phyloP scores from a whole-genome alignment of 805 yeast species.

The Kuraishia piskuri region DNA sequence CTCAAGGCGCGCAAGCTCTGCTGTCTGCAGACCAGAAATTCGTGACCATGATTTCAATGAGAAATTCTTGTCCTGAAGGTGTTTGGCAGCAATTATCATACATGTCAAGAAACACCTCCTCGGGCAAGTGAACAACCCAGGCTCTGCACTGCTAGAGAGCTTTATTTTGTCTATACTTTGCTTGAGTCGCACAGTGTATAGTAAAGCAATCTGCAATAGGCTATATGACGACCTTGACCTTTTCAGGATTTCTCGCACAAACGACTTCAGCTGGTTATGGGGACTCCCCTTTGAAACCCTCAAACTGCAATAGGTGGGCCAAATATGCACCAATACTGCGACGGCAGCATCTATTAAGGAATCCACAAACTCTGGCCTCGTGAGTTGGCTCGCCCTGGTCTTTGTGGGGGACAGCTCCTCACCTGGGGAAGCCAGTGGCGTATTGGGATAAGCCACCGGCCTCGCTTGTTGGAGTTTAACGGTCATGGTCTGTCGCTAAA shows the following conservation, averaged over 20 bases:
- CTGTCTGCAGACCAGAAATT: slow-evolving; percentile 54
- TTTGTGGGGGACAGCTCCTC: not conserved
- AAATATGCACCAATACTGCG: slow-evolving; percentile 2
- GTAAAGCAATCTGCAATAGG: slow-evolving; percentile 59
- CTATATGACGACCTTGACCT: slow-evolving; percentile 52
- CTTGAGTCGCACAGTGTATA: slow-evolving; percentile 38
- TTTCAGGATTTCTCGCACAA: slow-evolving; percentile 32
- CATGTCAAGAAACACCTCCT: slow-evolving; percentile 61
- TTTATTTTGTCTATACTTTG: slow-evolving; percentile 2
- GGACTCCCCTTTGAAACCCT: not conserved
- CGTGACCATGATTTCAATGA: slow-evolving; percentile 65
- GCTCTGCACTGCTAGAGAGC: slow-evolving; percentile 3
- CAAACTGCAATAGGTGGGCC: slow-evolving; percentile 4
- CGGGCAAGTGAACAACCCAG: slow-evolving; percentile 32
- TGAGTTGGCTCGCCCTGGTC: not conserved
- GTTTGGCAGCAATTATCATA: slow-evolving; percentile 65
- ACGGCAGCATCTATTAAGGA: slow-evolving; percentile 7
- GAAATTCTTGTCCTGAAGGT: slow-evolving; percentile 64
- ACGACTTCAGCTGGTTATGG: slow-evolving; percentile 8
- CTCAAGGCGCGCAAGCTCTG: slow-evolving; percentile 43
- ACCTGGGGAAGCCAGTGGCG: not conserved
- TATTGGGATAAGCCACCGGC: not conserved
- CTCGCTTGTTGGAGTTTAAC: not conserved
- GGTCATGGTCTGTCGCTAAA: not conserved
- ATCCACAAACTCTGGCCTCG: slow-evolving; percentile 6